Conservation (phyloP, 2,329 filamentous ascomycete genomes). For the Sphaerostilbella broomeana region DNA sequence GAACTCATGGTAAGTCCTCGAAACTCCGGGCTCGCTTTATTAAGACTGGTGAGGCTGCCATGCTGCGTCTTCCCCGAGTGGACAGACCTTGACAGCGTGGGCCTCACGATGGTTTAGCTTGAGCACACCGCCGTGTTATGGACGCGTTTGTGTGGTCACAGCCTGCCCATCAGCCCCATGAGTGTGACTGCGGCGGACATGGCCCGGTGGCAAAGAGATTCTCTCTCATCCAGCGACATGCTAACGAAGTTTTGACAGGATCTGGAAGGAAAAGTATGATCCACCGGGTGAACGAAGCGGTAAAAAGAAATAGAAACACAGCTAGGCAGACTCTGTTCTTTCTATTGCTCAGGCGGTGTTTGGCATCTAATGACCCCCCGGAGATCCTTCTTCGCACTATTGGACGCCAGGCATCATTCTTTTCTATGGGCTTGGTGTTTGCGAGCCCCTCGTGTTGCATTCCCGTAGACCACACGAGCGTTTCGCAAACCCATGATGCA, state of each 20-base stretch:
- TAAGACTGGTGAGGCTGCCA: too few relatives aligned
- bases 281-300: slow-evolving; percentile 34
- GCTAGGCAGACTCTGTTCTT: slow-evolving; percentile 2
- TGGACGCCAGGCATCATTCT: neutral
- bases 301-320: slow-evolving; percentile 30
- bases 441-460: slow-evolving; percentile 3
- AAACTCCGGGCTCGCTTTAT: slow-evolving; percentile 4
- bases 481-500: slow-evolving; percentile 2
- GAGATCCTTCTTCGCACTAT: too few relatives aligned
- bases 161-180: slow-evolving; percentile 6
- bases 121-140: neutral
- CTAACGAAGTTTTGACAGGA: slow-evolving; percentile 52
- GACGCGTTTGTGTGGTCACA: neutral
- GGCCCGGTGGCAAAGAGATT: too few relatives aligned
- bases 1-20: slow-evolving; percentile 77
- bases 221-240: too few relatives aligned
- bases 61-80: slow-evolving; percentile 2
- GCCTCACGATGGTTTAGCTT: neutral
- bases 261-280: slow-evolving; percentile 96
- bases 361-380: too few relatives aligned
- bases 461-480: neutral
- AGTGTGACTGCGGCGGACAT: too few relatives aligned
- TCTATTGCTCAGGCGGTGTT: too few relatives aligned
- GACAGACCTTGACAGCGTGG: neutral
- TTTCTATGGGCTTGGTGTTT: slow-evolving; percentile 1